Conservation (phyloP, 2,329 filamentous ascomycete species). For the Penicillium palitans region DNA sequence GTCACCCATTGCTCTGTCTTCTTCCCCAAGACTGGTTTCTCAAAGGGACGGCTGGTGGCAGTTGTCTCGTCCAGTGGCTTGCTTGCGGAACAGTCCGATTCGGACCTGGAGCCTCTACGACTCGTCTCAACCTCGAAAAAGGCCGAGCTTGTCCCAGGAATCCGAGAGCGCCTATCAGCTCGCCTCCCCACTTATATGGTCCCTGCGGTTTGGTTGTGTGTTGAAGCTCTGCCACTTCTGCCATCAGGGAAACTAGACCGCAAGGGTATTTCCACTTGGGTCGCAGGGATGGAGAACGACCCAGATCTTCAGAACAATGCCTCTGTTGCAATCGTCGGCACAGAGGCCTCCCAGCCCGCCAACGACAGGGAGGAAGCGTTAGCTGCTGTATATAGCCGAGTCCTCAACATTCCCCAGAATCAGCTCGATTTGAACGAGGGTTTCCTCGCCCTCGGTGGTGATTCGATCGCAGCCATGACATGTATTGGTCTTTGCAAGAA, state of each 20-base stretch:
- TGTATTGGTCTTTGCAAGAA: conserved; percentile 51
- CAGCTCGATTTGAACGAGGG: conserved; percentile 38
- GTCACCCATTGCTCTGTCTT: conserved; percentile 40
- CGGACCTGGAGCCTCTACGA: conserved; percentile 25
- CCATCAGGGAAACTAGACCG: conserved; percentile 50
- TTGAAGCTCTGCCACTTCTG: conserved; percentile 47
- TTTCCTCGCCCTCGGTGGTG: conserved; percentile 50
- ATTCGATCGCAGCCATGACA: conserved; percentile 54
- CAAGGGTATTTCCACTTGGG: conserved; percentile 41
- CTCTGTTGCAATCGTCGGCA: background rate
- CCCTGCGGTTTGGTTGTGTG: conserved; percentile 48
- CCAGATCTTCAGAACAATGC: conserved; percentile 21
- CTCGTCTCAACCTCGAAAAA: conserved; percentile 26
- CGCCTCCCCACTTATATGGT: conserved; percentile 51
- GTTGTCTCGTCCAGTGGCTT: conserved; percentile 34
- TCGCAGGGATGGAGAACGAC: conserved; percentile 32
- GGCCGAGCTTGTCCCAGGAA: conserved; percentile 22
- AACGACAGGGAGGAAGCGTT: conserved; percentile 34
- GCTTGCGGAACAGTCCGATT: conserved; percentile 19
- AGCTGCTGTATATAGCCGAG: conserved; percentile 39
- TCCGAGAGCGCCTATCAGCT: conserved; percentile 32
- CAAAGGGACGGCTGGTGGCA: conserved; percentile 34
- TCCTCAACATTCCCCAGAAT: conserved; percentile 39
- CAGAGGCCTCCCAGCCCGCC: conserved; percentile 15
- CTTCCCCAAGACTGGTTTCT: conserved; percentile 39